phyloP scores from a whole-genome alignment of 1,139 yeast genomes.

The Candida freyschussii region DNA sequence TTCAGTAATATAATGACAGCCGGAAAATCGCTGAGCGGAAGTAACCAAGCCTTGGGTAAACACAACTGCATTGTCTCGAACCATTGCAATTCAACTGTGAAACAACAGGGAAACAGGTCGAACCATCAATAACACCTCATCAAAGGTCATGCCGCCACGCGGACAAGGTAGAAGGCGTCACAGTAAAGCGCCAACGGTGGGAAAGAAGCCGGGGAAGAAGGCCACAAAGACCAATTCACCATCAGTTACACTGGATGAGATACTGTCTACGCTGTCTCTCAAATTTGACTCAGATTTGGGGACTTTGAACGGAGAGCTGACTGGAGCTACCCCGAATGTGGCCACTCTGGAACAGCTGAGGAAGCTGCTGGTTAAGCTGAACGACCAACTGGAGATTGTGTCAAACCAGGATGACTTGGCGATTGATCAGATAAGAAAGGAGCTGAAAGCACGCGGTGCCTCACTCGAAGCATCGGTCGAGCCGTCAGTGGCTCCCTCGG shows the following conservation, averaged over 20 bases:
- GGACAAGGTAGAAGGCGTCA: constrained; percentile 20
- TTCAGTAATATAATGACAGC: constrained; percentile 1
- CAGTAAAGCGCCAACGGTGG: constrained; percentile 12
- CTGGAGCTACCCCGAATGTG: constrained; percentile 43
- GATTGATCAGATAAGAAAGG: constrained; percentile 23
- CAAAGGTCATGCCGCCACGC: constrained; percentile 22
- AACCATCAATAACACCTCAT: constrained; percentile 1
- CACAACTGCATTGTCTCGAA: no score
- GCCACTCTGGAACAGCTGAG: constrained; percentile 42
- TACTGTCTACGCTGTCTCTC: constrained; percentile 48
- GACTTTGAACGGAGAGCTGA: constrained; percentile 53
- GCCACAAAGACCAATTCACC: constrained; percentile 28
- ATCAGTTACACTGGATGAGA: constrained; percentile 41
- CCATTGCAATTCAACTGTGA: no score
- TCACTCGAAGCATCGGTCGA: constrained; percentile 11
- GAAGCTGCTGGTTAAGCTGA: constrained; percentile 44
- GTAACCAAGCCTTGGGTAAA: no score
- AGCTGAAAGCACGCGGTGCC: constrained; percentile 18
- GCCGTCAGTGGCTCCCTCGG: not conserved
- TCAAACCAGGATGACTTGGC: constrained; percentile 41
- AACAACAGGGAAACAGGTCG: constrained; percentile 1
- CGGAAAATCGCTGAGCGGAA: no score
- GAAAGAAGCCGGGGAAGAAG: constrained; percentile 24
- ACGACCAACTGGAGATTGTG: constrained; percentile 44
- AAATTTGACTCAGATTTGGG: constrained; percentile 59